These are phyloP conservation scores for Xylaria venustula DNA, from an alignment of 495 filamentous ascomycete species.

Conservation along the genomic window DNA sequence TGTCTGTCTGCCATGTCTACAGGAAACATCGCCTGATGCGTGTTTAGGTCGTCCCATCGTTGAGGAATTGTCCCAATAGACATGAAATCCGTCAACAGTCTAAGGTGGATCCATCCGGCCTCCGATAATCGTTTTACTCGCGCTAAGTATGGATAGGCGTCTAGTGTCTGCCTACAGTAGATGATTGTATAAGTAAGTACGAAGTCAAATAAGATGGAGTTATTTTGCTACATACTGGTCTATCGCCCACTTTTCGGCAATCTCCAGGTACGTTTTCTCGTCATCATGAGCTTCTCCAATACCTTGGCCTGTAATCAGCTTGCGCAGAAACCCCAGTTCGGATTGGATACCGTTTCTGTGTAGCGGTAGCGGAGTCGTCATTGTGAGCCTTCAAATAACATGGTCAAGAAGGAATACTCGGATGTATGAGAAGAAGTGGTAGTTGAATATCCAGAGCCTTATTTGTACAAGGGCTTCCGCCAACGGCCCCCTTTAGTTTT, in stretches of 20 bases:
- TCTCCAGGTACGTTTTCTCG: background rate
- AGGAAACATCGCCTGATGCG: background rate
- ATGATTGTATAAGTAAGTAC: no score
- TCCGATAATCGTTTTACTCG: conserved; percentile 7
- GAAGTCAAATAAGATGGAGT: no score
- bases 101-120: conserved; percentile 24
- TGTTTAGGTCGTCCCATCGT: conserved; percentile 31
- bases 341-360: no score
- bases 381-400: background rate
- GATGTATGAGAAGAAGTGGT: no score
- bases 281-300: conserved; percentile 10
- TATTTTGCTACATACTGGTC: background rate
- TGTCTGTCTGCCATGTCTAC: background rate
- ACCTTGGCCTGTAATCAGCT: conserved; percentile 7
- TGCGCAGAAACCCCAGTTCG: conserved; percentile 1
- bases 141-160: background rate
- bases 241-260: background rate
- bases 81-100: conserved; percentile 43
- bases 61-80: conserved; percentile 35
- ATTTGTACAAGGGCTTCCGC: no score
- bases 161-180: no score
- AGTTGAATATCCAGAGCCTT: no score
- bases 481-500: background rate
- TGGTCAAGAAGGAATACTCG: no score
- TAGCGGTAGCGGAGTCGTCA: background rate